Conservation (phyloP, 1,284 basidiomycete genomes). For the Caloboletus inedulis region DNA sequence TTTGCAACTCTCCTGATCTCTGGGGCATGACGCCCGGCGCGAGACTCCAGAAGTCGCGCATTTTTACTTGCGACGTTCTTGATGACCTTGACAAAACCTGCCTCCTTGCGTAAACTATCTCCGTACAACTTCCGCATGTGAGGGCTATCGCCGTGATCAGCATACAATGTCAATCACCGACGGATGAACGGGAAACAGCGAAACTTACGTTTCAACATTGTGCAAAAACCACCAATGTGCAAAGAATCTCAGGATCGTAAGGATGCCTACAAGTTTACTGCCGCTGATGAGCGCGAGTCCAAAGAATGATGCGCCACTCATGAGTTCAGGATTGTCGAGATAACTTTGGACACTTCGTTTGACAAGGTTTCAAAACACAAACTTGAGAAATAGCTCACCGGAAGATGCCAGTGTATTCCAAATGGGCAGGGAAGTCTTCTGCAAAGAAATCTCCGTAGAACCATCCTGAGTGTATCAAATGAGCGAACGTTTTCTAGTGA, state of each 20-base stretch:
- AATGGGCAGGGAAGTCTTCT: constrained; percentile 84
- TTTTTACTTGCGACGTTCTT: constrained; percentile 87
- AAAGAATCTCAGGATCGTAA: constrained; percentile 84
- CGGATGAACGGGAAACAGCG: background rate
- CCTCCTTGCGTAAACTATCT: constrained; percentile 87
- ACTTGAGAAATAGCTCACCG: constrained; percentile 44
- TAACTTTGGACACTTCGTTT: constrained; percentile 20
- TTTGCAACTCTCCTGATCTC: constrained; percentile 78
- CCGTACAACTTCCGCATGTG: constrained; percentile 98
- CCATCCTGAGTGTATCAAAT: constrained; percentile 63
- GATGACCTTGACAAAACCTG: constrained; percentile 95
- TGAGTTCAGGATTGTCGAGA: constrained; percentile 92
- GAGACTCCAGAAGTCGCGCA: constrained; percentile 64
- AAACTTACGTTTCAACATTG: constrained; percentile 78
- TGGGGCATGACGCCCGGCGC: constrained; percentile 67
- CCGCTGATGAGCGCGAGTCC: constrained; percentile 90
- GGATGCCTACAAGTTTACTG: constrained; percentile 77
- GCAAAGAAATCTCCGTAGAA: constrained; percentile 99
- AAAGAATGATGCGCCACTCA: constrained; percentile 95
- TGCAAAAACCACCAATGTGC: constrained; percentile 92
- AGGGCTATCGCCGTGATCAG: constrained; percentile 53
- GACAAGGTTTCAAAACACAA: background rate
- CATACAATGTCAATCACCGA: background rate
- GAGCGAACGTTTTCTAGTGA: constrained; percentile 2
- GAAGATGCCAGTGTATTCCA: constrained; percentile 97